Base-by-base conservation (phyloP, 1,284 basidiomycete genomes). In the Trichosporon sp. region DNA sequence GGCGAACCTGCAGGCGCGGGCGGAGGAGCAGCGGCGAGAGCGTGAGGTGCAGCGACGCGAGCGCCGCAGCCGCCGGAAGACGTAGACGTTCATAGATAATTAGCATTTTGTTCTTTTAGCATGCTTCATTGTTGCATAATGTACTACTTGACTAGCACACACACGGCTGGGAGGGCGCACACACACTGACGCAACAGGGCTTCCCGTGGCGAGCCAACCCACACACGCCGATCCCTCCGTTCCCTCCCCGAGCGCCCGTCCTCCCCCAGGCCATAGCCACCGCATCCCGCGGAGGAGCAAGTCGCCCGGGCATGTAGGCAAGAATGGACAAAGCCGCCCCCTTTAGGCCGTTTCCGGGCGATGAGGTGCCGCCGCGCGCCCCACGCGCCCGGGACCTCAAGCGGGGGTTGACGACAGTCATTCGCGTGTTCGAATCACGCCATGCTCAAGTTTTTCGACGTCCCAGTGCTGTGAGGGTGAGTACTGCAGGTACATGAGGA, bases 11-110 rank as follows among this genome's bases (percentile, higher is more conserved):
- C 62, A 56, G 38, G 51, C 64, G 1, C 60, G 62, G 12, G 70
- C 70, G 3, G 51, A 35, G 27, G 65, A 65, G 51, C 67, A 21
- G 23, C 64, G 70, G 9, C 25, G 32, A 51, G 63, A 64, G 53
- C 34, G 67, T 6, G 56, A 60, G 12, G 56, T 32, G 27, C 56
- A 60, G 56, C 29, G 56, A 4, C 29, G 29, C 15, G 56, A 32
- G 13, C 15, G 56, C 15, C 56, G 56, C 29, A 29, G 25, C 27
- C 34, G 34, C 12, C 21, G 47, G 3, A 51, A 21, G 47, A 51
- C 11, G 47, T 51, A 51, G 47, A 51, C 47, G 12, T 34, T 34
- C 34, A 4, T 51, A 51, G 47, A 51, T 51, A 23, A 2, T 23
- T 18, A 51, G 34, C 34, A 34, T 34, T 51, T 51, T 51, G 47